Conservation (phyloP, 805 yeast species). For the Yamadazyma ubonensis region DNA sequence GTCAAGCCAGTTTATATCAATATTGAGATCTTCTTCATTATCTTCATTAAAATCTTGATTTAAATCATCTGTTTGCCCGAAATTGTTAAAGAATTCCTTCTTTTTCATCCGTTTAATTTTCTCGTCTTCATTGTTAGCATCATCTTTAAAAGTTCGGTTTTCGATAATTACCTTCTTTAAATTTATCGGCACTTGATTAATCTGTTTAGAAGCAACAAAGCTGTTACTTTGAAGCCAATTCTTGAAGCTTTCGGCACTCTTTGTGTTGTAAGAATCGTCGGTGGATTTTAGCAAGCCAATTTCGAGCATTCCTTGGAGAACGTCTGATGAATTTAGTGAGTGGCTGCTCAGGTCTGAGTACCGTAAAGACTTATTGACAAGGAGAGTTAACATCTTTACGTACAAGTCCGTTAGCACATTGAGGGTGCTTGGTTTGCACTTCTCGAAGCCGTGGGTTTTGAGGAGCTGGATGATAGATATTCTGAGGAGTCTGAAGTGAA, state of each 20-base stretch:
- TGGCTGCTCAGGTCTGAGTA: constrained; percentile 48
- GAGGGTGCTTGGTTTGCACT: constrained; percentile 66
- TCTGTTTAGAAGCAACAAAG: constrained; percentile 8
- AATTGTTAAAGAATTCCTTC: constrained; percentile 39
- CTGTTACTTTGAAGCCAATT: constrained; percentile 37
- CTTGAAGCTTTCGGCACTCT: constrained; percentile 36
- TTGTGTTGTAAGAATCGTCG: constrained; percentile 29
- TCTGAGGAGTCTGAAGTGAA: constrained; percentile 38
- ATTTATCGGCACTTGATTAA: constrained; percentile 27
- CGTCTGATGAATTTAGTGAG: constrained; percentile 59
- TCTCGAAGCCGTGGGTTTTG: constrained; percentile 81
- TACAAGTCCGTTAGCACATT: constrained; percentile 79
- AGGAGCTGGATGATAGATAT: constrained; percentile 54
- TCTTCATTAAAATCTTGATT: constrained; percentile 19
- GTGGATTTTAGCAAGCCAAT: constrained; percentile 60
- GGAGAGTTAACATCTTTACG: constrained; percentile 56
- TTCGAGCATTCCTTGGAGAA: constrained; percentile 66
- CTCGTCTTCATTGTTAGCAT: constrained; percentile 35
- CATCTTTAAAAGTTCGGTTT: constrained; percentile 37
- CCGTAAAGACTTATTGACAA: constrained; percentile 50
- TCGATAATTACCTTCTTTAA: constrained; percentile 35
- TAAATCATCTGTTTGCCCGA: constrained; percentile 15
- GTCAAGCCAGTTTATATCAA: constrained; percentile 32
- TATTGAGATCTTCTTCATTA: constrained; percentile 19
- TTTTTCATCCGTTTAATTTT: constrained; percentile 34